phyloP scores from a whole-genome alignment of 1,139 yeast species.

The Pneumocystis carinii region DNA sequence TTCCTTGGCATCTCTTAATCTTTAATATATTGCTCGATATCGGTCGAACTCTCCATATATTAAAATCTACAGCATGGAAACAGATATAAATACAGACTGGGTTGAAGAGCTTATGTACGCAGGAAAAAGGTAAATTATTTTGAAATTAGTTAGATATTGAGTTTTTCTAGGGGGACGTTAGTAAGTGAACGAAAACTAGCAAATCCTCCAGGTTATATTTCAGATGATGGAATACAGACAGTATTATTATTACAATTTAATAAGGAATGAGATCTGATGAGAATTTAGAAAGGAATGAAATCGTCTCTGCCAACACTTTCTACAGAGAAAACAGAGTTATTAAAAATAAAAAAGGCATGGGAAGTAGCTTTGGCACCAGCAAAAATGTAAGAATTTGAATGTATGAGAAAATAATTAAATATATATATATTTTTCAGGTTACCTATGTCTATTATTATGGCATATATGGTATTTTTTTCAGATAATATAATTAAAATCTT shows the following conservation, averaged over 20 bases:
- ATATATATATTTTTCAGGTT: slow-evolving; percentile 20
- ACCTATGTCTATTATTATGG: slow-evolving; percentile 82
- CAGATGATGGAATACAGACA: neutral
- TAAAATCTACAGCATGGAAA: neutral
- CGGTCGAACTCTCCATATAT: neutral
- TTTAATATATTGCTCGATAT: neutral
- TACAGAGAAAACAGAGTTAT: neutral
- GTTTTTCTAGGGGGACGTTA: neutral
- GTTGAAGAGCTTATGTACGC: neutral
- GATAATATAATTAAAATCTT: neutral
- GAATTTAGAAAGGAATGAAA: neutral
- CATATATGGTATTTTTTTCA: slow-evolving; percentile 38
- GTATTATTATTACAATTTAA: neutral
- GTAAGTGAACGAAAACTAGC: neutral
- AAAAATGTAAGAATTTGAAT: slow-evolving; percentile 30
- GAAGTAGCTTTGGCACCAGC: slow-evolving; percentile 73
- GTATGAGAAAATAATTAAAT: neutral
- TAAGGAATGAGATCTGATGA: neutral
- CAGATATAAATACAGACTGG: neutral
- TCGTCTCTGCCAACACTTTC: neutral
- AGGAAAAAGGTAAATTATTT: neutral
- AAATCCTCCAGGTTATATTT: neutral
- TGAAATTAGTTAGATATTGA: neutral
- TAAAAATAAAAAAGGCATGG: slow-evolving; percentile 47
- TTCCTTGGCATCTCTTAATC: neutral